Conservation (phyloP, 129 eudicot species). For the Centella asiatica region DNA sequence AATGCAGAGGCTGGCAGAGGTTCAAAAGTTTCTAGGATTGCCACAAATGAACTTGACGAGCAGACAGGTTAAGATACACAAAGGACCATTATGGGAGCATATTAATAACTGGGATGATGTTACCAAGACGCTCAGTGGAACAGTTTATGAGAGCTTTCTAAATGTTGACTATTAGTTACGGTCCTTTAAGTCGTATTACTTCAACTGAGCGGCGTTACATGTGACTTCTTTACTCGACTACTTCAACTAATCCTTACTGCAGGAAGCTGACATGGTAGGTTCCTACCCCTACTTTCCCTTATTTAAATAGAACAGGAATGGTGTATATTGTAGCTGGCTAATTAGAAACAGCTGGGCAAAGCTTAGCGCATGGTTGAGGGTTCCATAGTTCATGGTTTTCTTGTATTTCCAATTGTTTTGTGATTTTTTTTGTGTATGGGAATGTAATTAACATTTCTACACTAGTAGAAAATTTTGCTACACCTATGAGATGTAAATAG, state of each 20-base stretch:
- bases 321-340: not conserved
- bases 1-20: conserved; percentile 55
- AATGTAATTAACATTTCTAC: not conserved
- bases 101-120: conserved; percentile 76
- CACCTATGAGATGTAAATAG: too few relatives aligned
- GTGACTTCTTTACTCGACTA: conserved; percentile 34
- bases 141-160: conserved; percentile 72
- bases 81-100: conserved; percentile 72
- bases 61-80: conserved; percentile 90
- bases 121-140: conserved; percentile 63
- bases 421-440: not conserved
- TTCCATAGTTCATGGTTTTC: not conserved
- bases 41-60: conserved; percentile 62
- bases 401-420: not conserved
- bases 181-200: conserved; percentile 1
- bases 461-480: not conserved
- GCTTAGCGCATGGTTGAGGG: not conserved
- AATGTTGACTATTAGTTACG: conserved; percentile 51
- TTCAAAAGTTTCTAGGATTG: conserved; percentile 60
- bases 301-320: too few relatives aligned
- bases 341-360: not conserved
- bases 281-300: too few relatives aligned
- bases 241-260: conserved; percentile 20
- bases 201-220: conserved; percentile 3
- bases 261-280: conserved; percentile 10